Percentiles rank a stretch among this genome's conserved stretches.
These are phyloP conservation scores for Fusarium sp. DNA, from an alignment of 2,329 filamentous ascomycete genomes.

Conservation along the genomic window DNA sequence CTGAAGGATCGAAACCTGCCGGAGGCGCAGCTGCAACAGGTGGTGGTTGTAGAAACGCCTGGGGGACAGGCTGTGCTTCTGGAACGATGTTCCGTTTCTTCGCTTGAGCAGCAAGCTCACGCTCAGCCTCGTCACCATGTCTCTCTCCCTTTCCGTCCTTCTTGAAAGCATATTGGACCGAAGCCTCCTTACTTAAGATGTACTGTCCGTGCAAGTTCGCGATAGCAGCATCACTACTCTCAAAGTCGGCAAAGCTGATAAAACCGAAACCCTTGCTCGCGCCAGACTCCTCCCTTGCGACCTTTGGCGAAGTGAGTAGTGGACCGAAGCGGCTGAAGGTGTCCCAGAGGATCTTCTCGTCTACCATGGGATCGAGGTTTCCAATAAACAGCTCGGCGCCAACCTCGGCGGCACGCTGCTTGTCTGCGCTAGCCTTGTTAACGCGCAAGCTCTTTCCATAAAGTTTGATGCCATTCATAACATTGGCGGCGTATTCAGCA, in stretches of 20 bases:
- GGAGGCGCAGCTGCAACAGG: slow-evolving; percentile 40
- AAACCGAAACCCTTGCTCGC: slow-evolving; percentile 96
- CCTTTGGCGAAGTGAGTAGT: slow-evolving; percentile 85
- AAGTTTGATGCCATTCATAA: slow-evolving; percentile 95
- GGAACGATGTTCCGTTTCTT: slow-evolving; percentile 94
- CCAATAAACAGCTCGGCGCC: slow-evolving; percentile 97
- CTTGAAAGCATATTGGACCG: slow-evolving; percentile 98
- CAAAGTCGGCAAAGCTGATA: slow-evolving; percentile 91
- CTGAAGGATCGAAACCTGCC: slow-evolving; percentile 49
- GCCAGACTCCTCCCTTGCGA: slow-evolving; percentile 87
- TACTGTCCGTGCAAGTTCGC: slow-evolving; percentile 95
- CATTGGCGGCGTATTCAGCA: slow-evolving; percentile 94
- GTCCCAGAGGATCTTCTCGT: slow-evolving; percentile 95
- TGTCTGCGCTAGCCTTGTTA: slow-evolving; percentile 92
- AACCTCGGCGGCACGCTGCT: slow-evolving; percentile 91
- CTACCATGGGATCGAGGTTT: slow-evolving; percentile 92
- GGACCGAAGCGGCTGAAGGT: slow-evolving; percentile 92
- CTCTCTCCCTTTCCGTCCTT: slow-evolving; percentile 98
- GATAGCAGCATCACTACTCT: slow-evolving; percentile 90
- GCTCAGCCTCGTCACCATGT: slow-evolving; percentile 93
- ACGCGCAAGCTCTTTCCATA: slow-evolving; percentile 96
- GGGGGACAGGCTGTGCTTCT: slow-evolving; percentile 78
- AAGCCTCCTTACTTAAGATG: slow-evolving; percentile 95
- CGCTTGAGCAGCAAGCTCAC: slow-evolving; percentile 89
- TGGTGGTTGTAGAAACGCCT: slow-evolving; percentile 68